These are phyloP conservation scores for Anaeramoeba ignava DNA, from an alignment of 78 protist genomes.

Conservation along the genomic window DNA sequence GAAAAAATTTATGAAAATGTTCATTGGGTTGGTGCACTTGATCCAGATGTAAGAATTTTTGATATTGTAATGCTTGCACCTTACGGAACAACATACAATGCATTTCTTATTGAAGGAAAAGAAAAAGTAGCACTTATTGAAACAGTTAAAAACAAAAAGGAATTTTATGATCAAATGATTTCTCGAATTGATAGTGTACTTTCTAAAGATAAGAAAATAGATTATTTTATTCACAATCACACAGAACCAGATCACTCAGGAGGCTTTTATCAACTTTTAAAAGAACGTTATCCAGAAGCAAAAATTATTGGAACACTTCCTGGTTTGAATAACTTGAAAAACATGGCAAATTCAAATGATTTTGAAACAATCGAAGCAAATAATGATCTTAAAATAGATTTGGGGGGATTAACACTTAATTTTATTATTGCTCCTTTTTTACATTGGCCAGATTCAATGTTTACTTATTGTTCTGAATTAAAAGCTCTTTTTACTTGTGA, in stretches of 20 bases:
- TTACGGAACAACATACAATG: conserved; percentile 22
- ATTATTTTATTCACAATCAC: conserved; percentile 3
- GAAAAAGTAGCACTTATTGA: too few species aligned
- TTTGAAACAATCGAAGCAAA: not conserved
- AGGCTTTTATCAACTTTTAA: not conserved
- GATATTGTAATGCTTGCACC: not conserved
- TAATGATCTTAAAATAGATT: not conserved
- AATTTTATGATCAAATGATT: too few species aligned
- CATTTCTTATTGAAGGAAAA: conserved; percentile 3
- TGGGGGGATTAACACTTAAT: not conserved
- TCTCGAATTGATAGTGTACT: too few species aligned
- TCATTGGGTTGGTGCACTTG: not conserved
- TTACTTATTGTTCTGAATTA: conserved; percentile 8
- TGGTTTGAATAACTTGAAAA: too few species aligned
- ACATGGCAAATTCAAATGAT: too few species aligned
- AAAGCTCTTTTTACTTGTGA: conserved; percentile 12
- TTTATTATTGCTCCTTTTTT: not conserved
- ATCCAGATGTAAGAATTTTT: not conserved
- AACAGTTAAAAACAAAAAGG: too few species aligned
- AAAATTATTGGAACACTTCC: too few species aligned
- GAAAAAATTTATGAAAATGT: not conserved
- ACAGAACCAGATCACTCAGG: conserved; percentile 28
- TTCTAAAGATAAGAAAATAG: not conserved
- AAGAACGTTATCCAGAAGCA: too few species aligned
- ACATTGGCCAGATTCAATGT: conserved; percentile 18